Evolutionary conservation across 352 stramenopile species (phyloP).

Genomic region (Globisporangium takayamanum): DNA sequence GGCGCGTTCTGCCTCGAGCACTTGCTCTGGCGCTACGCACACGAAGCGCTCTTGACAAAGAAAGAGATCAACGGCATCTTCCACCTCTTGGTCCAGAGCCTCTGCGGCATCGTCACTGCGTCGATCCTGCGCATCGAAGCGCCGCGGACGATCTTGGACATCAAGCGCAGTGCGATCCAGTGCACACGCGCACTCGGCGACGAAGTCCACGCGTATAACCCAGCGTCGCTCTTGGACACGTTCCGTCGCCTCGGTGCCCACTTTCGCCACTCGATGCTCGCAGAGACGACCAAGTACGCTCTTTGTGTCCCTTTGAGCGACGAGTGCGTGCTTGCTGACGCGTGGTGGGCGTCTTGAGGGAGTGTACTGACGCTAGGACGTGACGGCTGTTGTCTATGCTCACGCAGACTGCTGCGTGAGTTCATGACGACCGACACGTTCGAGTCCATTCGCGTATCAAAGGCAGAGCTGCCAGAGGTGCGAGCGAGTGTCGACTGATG

Average conservation of each 20-base stretch:
- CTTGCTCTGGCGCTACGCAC: conserved; percentile 62
- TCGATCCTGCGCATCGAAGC: conserved; percentile 52
- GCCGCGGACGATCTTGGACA: conserved; percentile 53
- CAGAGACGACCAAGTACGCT: conserved; percentile 55
- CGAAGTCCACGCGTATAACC: conserved; percentile 74
- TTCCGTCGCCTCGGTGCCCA: conserved; percentile 54
- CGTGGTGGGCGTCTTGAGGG: no score
- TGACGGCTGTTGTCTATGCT: no score
- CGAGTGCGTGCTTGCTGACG: neutral
- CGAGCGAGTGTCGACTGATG: neutral
- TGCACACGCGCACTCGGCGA: conserved; percentile 58
- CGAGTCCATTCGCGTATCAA: conserved; percentile 41
- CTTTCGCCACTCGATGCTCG: conserved; percentile 52
- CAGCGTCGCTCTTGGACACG: conserved; percentile 52
- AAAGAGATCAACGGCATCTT: conserved; percentile 83
- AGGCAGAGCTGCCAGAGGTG: conserved; percentile 37
- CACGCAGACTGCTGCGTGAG: conserved; percentile 49
- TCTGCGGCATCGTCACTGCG: conserved; percentile 60
- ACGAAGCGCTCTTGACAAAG: conserved; percentile 61
- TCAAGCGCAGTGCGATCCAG: conserved; percentile 55
- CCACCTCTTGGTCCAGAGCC: conserved; percentile 65
- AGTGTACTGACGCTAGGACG: no score
- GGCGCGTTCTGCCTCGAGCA: conserved; percentile 73
- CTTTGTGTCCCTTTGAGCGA: neutral
- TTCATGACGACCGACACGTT: conserved; percentile 71